Conservation (phyloP, 1,284 basidiomycete genomes). For the Marasmius tenuissimus region DNA sequence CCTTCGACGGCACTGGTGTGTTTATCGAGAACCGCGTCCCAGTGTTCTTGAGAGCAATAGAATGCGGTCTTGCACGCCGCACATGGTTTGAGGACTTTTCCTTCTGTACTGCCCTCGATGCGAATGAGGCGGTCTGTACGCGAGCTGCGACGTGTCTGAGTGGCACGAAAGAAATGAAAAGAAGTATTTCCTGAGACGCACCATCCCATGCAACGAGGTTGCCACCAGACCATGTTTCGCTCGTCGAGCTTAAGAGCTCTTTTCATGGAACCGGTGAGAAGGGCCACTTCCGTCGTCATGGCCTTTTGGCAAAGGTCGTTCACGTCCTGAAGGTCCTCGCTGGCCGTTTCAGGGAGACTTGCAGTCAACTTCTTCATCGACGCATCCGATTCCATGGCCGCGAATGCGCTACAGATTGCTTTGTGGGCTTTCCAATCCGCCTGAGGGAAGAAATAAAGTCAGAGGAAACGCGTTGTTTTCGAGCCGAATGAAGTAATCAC, state of each 20-base stretch:
- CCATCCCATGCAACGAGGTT: constrained; percentile 36
- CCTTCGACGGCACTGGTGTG: constrained; percentile 19
- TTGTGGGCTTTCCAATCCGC: constrained; percentile 26
- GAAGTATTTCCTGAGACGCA: constrained; percentile 16
- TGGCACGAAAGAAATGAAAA: not conserved
- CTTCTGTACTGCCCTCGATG: constrained; percentile 21
- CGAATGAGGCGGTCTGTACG: constrained; percentile 33
- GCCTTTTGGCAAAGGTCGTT: constrained; percentile 15
- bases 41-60: constrained; percentile 32
- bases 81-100: constrained; percentile 23
- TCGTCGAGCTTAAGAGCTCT: constrained; percentile 22
- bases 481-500: not conserved
- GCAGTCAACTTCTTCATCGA: constrained; percentile 9
- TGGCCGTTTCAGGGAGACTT: constrained; percentile 14
- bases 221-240: constrained; percentile 29
- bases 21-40: constrained; percentile 24
- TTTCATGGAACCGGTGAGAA: constrained; percentile 13
- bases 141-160: constrained; percentile 19
- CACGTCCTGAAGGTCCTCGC: constrained; percentile 12
- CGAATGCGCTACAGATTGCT: constrained; percentile 25
- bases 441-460: constrained; percentile 9
- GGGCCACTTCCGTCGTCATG: constrained; percentile 10
- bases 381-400: constrained; percentile 18
- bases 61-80: constrained; percentile 28
- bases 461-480: not conserved